Percentiles rank a stretch among this genome's conserved stretches.
Evolutionary conservation across 2,329 filamentous ascomycete genomes (phyloP).

Genomic region (Fusarium zealandicum): DNA sequence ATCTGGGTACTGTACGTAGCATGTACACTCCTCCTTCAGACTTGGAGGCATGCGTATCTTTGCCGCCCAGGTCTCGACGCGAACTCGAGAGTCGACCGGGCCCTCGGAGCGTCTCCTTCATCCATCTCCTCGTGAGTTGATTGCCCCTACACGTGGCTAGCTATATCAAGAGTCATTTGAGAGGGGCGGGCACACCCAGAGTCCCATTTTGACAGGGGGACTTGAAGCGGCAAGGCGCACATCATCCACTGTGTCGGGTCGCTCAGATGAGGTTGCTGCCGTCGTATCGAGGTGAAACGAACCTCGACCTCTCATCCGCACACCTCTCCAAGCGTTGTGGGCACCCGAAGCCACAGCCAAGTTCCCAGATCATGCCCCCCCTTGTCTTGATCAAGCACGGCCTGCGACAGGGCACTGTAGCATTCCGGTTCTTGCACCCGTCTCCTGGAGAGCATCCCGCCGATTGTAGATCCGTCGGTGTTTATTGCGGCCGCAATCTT

Average conservation of each 20-base stretch:
- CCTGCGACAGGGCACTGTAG: neutral
- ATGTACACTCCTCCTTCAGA: neutral
- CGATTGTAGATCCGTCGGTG: constrained; percentile 23
- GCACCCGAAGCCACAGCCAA: constrained; percentile 9
- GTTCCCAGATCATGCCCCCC: constrained; percentile 15
- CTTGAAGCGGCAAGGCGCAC: constrained; percentile 40
- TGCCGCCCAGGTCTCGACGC: neutral
- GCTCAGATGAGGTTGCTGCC: constrained; percentile 16
- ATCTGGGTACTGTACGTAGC: neutral
- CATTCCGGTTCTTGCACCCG: constrained; percentile 15
- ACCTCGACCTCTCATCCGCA: constrained; percentile 12
- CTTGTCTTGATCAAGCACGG: neutral
- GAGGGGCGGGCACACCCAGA: too few relatives aligned
- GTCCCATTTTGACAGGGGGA: constrained; percentile 27
- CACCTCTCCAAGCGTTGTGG: constrained; percentile 19
- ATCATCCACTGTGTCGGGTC: constrained; percentile 44
- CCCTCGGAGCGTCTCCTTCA: neutral
- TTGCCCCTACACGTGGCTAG: constrained; percentile 38
- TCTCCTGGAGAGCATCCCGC: constrained; percentile 2
- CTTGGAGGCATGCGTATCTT: neutral
- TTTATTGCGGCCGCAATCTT: constrained; percentile 13
- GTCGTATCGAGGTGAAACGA: constrained; percentile 32
- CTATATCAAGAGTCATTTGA: too few relatives aligned
- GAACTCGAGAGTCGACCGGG: constrained; percentile 2
- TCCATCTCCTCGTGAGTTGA: too few relatives aligned